Percentiles rank a stretch among this genome's conserved stretches.
phyloP scores from a whole-genome alignment of 2,329 filamentous ascomycete genomes.

The Fusarium duplospermum region DNA sequence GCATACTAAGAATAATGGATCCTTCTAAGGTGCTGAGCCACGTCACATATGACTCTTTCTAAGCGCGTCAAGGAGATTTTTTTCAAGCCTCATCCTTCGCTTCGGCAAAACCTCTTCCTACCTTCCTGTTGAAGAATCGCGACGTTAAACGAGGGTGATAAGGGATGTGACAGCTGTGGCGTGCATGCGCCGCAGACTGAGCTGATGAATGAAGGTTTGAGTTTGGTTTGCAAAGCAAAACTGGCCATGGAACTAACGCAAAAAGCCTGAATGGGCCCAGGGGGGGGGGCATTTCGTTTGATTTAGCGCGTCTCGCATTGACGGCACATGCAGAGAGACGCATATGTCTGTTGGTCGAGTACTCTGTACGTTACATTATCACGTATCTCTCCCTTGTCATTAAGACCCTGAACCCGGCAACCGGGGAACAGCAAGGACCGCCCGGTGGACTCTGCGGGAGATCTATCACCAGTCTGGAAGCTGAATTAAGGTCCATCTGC shows the following conservation, averaged over 20 bases:
- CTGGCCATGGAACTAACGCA: neutral
- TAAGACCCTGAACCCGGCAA: neutral
- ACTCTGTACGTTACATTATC: conserved; percentile 1
- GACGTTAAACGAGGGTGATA: neutral
- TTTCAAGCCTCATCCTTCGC: neutral
- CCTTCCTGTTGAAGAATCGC: neutral
- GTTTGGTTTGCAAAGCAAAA: neutral
- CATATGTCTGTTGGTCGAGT: neutral
- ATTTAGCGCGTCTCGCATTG: conserved; percentile 5
- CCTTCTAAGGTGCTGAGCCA: neutral
- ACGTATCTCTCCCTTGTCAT: neutral
- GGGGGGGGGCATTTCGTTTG: neutral
- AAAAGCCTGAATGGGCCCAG: neutral
- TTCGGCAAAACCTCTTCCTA: neutral
- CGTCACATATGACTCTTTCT: neutral
- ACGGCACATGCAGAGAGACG: neutral
- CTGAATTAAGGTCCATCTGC: neutral
- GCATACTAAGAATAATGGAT: neutral
- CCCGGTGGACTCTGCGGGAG: neutral
- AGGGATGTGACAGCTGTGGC: neutral
- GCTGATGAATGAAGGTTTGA: neutral
- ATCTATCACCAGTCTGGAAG: conserved; percentile 5
- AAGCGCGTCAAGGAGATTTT: neutral
- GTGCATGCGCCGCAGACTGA: neutral
- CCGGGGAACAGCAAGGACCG: neutral